Conservation (phyloP, 2,329 filamentous ascomycete genomes). For the Lasiodiplodia hormozganensis region DNA sequence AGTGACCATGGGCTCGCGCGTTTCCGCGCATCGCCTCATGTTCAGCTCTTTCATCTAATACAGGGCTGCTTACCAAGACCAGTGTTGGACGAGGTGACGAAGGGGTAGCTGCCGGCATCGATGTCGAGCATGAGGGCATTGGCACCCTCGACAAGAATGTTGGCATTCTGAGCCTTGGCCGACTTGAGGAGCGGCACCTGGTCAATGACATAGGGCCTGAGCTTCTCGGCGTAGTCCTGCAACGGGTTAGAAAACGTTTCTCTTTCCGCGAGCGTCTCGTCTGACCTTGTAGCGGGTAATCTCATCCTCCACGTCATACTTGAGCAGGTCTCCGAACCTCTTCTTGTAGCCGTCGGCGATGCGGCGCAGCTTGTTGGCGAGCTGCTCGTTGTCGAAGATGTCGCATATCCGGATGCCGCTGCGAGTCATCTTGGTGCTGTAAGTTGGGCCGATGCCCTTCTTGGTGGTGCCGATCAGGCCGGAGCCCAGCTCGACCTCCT, state of each 20-base stretch:
- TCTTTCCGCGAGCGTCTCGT: neutral
- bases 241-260: neutral
- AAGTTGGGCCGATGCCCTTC: constrained; percentile 63
- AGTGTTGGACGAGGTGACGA: constrained; percentile 63
- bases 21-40: neutral
- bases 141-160: constrained; percentile 73
- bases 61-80: constrained; percentile 25
- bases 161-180: constrained; percentile 64
- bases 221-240: constrained; percentile 60
- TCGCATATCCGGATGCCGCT: constrained; percentile 72
- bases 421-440: constrained; percentile 69
- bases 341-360: constrained; percentile 70
- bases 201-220: constrained; percentile 70
- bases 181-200: constrained; percentile 68
- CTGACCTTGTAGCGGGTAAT: constrained; percentile 65
- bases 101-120: constrained; percentile 64
- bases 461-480: constrained; percentile 58
- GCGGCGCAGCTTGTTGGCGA: constrained; percentile 70
- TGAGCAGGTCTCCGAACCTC: constrained; percentile 70
- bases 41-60: neutral
- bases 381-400: constrained; percentile 69
- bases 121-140: constrained; percentile 74
- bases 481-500: constrained; percentile 62
- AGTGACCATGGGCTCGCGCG: constrained; percentile 17
- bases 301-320: constrained; percentile 75